Evolutionary conservation across 257 asterid genomes (phyloP).

Genomic region (Voacanga thouarsii): DNA sequence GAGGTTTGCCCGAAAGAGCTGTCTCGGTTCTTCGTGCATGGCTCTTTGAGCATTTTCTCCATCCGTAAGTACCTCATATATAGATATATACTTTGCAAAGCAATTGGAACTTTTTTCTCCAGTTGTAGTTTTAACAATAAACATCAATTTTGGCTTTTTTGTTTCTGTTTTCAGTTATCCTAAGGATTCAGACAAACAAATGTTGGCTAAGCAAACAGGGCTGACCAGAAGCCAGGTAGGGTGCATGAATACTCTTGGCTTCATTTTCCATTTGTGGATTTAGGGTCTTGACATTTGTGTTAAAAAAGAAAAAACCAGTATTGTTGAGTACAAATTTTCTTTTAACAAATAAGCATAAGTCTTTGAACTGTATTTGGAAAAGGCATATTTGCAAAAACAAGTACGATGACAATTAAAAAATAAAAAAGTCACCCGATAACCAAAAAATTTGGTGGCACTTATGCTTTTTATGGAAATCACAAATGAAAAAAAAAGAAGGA

Average conservation of each 20-base stretch:
- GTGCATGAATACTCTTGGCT: not conserved
- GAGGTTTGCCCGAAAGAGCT: slow-evolving; percentile 74
- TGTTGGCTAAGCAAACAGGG: slow-evolving; percentile 77
- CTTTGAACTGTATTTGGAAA: too few species aligned
- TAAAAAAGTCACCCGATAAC: not conserved
- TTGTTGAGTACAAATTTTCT: not conserved
- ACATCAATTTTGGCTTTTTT: not conserved
- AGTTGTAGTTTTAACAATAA: not conserved
- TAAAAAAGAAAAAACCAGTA: not conserved
- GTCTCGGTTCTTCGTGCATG: slow-evolving; percentile 83
- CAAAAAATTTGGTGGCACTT: not conserved
- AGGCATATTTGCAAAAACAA: not conserved
- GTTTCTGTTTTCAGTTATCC: slow-evolving; percentile 52
- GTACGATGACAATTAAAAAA: too few species aligned
- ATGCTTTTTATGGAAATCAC: not conserved
- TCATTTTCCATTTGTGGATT: not conserved
- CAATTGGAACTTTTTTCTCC: not conserved
- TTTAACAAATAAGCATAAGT: too few species aligned
- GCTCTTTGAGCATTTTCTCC: slow-evolving; percentile 83
- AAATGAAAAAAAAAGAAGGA: too few species aligned
- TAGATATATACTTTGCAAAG: too few species aligned
- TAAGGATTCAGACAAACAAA: slow-evolving; percentile 66
- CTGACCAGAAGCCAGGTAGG: slow-evolving; percentile 79
- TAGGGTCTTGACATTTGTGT: not conserved
- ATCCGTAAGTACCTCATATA: slow-evolving; percentile 56